Conservation (phyloP, 78 protist species). For the Trichosphaerium sp. region DNA sequence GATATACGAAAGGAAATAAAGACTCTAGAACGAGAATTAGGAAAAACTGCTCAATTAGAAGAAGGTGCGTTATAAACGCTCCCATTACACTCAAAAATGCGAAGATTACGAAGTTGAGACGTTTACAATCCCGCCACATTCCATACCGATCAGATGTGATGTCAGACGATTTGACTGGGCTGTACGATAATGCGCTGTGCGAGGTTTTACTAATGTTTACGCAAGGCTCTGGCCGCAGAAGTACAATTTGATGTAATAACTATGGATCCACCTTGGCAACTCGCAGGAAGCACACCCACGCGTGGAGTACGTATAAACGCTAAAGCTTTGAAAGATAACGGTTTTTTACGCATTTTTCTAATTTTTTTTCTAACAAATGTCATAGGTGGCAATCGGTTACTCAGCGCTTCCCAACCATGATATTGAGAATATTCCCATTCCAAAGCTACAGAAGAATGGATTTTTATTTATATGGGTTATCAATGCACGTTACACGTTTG, state of each 20-base stretch:
- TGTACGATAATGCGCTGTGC: neutral
- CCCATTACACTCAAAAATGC: too few species aligned
- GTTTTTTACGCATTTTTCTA: neutral
- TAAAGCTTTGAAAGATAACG: too few species aligned
- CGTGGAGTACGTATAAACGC: conserved; percentile 52
- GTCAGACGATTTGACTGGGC: neutral
- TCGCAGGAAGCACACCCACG: conserved; percentile 47
- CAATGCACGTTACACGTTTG: conserved; percentile 26
- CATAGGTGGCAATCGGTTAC: conserved; percentile 53
- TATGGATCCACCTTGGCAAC: conserved; percentile 75
- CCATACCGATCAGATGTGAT: neutral
- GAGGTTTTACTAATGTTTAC: neutral
- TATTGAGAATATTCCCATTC: conserved; percentile 31
- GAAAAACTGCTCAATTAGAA: neutral
- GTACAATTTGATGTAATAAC: conserved; percentile 47
- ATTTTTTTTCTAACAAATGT: neutral
- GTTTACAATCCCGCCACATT: neutral
- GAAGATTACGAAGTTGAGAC: neutral
- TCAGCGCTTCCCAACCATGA: conserved; percentile 21
- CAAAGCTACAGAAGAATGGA: conserved; percentile 20
- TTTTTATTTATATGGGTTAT: conserved; percentile 66
- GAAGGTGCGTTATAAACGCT: neutral
- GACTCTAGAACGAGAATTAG: neutral
- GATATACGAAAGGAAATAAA: neutral
- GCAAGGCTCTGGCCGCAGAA: conserved; percentile 5